phyloP scores from a whole-genome alignment of 768 basidiomycete genomes.

The Megacollybia marginata region DNA sequence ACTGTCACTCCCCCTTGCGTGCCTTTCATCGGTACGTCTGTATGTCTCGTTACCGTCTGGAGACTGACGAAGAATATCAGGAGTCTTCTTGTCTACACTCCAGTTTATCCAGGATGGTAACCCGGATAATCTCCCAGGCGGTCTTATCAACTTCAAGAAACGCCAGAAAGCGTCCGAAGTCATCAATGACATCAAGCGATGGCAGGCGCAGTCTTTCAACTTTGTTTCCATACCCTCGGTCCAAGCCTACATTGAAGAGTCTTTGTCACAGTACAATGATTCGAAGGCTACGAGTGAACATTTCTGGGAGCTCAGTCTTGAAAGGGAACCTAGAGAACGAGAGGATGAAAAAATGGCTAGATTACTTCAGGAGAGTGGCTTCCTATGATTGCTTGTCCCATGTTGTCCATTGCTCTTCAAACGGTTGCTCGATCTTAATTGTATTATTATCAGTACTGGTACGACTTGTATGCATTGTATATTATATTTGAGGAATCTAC shows the following conservation, averaged over 20 bases:
- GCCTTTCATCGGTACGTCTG: conserved; percentile 80
- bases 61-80: conserved; percentile 28
- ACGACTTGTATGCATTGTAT: neutral
- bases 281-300: conserved; percentile 63
- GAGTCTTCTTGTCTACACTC: conserved; percentile 90
- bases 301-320: conserved; percentile 81
- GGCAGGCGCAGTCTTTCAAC: conserved; percentile 90
- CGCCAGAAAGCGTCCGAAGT: conserved; percentile 94
- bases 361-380: conserved; percentile 81
- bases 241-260: conserved; percentile 70
- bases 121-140: conserved; percentile 71
- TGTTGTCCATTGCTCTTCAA: neutral
- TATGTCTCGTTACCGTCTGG: neutral
- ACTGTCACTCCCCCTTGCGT: conserved; percentile 88
- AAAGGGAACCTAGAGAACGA: conserved; percentile 87
- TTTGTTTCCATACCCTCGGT: conserved; percentile 62
- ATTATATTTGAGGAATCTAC: neutral
- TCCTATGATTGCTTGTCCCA: conserved; percentile 37
- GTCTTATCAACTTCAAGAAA: conserved; percentile 92
- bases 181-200: conserved; percentile 93
- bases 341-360: conserved; percentile 97
- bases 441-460: neutral
- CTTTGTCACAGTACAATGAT: conserved; percentile 64
- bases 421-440: neutral
- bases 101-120: conserved; percentile 99